Evolutionary conservation across 805 yeast species (phyloP).

Genomic region (Groenewaldozyma tartarivorans): DNA sequence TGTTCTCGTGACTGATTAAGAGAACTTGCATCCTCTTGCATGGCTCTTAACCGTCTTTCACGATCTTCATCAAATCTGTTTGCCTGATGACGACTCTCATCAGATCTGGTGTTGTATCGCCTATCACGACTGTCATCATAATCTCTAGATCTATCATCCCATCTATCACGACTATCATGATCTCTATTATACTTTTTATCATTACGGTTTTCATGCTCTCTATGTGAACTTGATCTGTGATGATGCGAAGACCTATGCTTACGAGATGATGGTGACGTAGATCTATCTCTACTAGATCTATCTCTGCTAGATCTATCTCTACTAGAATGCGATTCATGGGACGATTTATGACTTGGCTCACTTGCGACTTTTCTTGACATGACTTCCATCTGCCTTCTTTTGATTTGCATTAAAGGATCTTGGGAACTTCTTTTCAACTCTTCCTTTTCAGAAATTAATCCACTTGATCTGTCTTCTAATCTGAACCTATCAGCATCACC

Average conservation of each 20-base stretch:
- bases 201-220: background rate
- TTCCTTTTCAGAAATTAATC: constrained; percentile 5
- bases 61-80: too few species aligned
- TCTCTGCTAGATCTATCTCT: background rate
- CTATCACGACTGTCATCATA: background rate
- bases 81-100: background rate
- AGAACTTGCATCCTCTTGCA: background rate
- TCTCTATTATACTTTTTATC: background rate
- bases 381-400: background rate
- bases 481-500: constrained; percentile 10
- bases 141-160: too few species aligned
- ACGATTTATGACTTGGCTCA: too few species aligned
- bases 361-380: too few species aligned
- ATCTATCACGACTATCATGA: background rate
- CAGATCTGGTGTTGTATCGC: background rate
- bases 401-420: background rate
- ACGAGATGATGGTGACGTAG: background rate
- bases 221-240: background rate
- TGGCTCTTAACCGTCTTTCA: background rate
- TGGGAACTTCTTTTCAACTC: background rate
- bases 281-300: background rate
- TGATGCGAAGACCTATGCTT: background rate
- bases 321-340: background rate
- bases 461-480: background rate
- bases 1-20: background rate